Base-by-base conservation (phyloP, 2,329 filamentous ascomycete species). In the Teratosphaeria destructans region DNA sequence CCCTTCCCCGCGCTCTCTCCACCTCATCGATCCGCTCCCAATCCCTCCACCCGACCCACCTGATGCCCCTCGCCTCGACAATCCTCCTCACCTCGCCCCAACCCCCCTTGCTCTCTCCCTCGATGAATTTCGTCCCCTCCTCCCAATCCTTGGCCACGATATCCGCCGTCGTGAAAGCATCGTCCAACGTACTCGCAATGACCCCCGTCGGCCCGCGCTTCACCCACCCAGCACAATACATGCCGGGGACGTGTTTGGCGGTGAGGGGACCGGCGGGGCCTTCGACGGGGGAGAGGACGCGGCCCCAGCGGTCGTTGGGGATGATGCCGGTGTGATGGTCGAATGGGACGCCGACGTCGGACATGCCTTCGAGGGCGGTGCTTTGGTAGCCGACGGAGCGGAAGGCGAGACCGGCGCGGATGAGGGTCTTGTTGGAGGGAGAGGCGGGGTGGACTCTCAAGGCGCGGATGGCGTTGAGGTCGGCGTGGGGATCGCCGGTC, bases 141-240 rank as follows among this genome's bases (percentile, higher is more conserved):
- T 76, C 69, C 87, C 90, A 93, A 70, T 99, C 94, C n/a, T 82
- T 76, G 0, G 83, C 83, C 63, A 99, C 88, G 2, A 87, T 85
- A 70, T 96, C 92, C 1, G 86, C 94, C 0, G 91, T 96, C 8
- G 83, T 82, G 68, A 97, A 99, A 0, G 94, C 93, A 72, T 99
- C 94, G 61, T 88, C 84, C 90, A 99, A 95, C 0, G 94, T 99
- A 34, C 87, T 91, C 1, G 93, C 93, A 72, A 99, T 99, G 3
- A 97, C 92, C 2, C 94, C 94, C 0, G 91, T 96, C 0, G 94
- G 93, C 0, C 94, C 94, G 39, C 88, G 84, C 77, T 97, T 97
- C 10, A 96, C 91, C 94, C 94, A 99, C 0, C 94, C 94, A 16
- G 93, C 89, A 65, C 91, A 95, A 75, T 99, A 99, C 32, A 96